Conservation (phyloP, 257 asterid genomes). For the Solanum corneliomulleri region DNA sequence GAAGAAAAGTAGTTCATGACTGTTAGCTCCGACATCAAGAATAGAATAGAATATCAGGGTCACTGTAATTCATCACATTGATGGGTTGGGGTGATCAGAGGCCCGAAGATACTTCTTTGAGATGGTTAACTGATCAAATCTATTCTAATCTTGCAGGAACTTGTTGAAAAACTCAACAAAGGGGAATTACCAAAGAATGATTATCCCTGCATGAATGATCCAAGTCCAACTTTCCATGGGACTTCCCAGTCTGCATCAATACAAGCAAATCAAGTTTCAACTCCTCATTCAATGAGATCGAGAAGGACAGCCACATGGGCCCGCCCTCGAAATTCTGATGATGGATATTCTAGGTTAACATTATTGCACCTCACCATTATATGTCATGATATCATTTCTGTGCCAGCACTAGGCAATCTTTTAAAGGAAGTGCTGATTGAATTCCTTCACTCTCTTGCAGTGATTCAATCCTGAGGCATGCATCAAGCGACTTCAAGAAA, state of each 20-base stretch:
- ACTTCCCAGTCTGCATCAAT: constrained; percentile 41
- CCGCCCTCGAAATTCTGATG: constrained; percentile 92
- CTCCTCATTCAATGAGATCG: constrained; percentile 95
- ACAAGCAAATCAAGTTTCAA: constrained; percentile 39
- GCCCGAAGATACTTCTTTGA: neutral
- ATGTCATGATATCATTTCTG: neutral
- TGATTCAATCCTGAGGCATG: constrained; percentile 83
- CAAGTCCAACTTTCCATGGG: constrained; percentile 77
- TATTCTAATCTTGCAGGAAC: constrained; percentile 51
- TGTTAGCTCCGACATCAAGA: neutral
- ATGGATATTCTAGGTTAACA: constrained; percentile 88
- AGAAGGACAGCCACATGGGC: constrained; percentile 97
- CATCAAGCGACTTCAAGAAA: constrained; percentile 92
- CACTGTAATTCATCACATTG: neutral
- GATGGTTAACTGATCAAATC: neutral
- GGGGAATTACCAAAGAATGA: constrained; percentile 80
- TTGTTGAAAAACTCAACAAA: constrained; percentile 73
- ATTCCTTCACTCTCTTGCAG: constrained; percentile 29
- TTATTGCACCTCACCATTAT: neutral
- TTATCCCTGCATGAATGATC: constrained; percentile 95
- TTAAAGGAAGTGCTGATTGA: neutral
- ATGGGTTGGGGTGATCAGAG: neutral
- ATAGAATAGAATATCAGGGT: neutral
- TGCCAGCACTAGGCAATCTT: neutral
- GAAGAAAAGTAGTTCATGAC: neutral